phyloP scores from a whole-genome alignment of 495 filamentous ascomycete species.

The Parathielavia hyrcaniae region DNA sequence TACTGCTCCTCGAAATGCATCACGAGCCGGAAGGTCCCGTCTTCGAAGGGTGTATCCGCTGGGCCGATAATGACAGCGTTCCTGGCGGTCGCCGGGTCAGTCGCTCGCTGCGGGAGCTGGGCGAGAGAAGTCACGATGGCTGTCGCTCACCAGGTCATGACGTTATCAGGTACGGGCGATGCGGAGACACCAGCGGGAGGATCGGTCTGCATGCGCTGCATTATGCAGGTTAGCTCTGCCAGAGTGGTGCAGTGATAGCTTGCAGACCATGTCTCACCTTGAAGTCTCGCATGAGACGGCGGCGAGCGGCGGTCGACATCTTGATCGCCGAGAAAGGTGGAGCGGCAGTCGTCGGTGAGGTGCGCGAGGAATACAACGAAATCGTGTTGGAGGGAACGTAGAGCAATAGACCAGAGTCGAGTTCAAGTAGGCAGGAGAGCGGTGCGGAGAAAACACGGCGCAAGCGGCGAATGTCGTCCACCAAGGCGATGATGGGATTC shows the following conservation, averaged over 20 bases:
- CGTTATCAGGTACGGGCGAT: constrained; percentile 94
- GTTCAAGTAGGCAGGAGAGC: not conserved
- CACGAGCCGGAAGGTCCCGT: constrained; percentile 93
- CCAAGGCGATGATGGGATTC: constrained; percentile 9
- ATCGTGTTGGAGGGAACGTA: not conserved
- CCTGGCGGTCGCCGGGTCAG: constrained; percentile 48
- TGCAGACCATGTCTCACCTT: constrained; percentile 59
- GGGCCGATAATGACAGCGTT: constrained; percentile 98
- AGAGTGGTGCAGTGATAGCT: not conserved
- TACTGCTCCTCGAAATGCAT: constrained; percentile 99
- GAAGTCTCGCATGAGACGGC: constrained; percentile 96
- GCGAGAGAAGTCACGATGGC: not conserved
- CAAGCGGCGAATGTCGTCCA: not conserved
- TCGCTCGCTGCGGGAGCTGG: constrained; percentile 4
- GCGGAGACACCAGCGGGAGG: constrained; percentile 95
- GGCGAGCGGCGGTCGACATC: constrained; percentile 92
- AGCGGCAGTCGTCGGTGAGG: constrained; percentile 1
- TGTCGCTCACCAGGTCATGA: constrained; percentile 86
- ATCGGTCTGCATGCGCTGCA: constrained; percentile 97
- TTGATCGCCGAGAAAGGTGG: constrained; percentile 15
- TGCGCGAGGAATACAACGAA: not conserved
- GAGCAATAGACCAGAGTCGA: not conserved
- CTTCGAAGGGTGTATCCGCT: constrained; percentile 95
- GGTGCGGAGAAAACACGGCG: not conserved
- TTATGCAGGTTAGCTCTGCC: constrained; percentile 20